Conservation (phyloP, 2,329 filamentous ascomycete species). For the Coccinonectria pachysandricola region DNA sequence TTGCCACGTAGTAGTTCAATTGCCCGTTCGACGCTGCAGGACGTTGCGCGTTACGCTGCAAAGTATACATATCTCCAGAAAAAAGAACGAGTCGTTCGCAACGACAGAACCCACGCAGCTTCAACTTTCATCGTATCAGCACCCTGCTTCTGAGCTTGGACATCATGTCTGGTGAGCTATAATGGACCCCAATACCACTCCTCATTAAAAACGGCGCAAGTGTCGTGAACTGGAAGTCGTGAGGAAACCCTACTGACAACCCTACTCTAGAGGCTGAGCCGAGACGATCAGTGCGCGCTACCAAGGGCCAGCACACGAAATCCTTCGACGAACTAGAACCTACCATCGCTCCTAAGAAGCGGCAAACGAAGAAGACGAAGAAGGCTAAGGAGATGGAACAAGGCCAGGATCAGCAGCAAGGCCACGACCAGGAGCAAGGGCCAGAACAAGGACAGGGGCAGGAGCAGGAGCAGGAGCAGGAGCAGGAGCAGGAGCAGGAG, state of each 20-base stretch:
- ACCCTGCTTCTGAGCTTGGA: constrained; percentile 3
- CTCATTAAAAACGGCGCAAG: too few species aligned
- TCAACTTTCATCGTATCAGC: constrained; percentile 5
- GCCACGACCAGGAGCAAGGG: constrained; percentile 45
- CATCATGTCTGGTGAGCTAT: constrained; percentile 28
- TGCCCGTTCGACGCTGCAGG: constrained; percentile 18
- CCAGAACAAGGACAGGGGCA: constrained; percentile 34
- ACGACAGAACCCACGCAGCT: constrained; percentile 1
- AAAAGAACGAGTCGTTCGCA: constrained; percentile 7
- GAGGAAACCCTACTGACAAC: too few species aligned
- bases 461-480: constrained; percentile 50
- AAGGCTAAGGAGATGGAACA: constrained; percentile 52
- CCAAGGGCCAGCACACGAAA: constrained; percentile 92
- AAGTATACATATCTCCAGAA: constrained; percentile 19
- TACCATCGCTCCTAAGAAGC: constrained; percentile 42
- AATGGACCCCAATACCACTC: too few species aligned
- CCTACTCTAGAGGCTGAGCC: constrained; percentile 68
- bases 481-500: constrained; percentile 42
- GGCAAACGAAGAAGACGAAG: constrained; percentile 39
- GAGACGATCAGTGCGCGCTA: constrained; percentile 87
- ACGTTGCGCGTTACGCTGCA: constrained; percentile 15
- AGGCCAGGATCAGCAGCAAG: constrained; percentile 44
- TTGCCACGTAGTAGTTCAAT: constrained; percentile 24
- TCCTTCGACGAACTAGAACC: constrained; percentile 67
- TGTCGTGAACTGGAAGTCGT: too few species aligned